phyloP scores from a whole-genome alignment of 208 protist genomes.

The Vickermania spadyakhi region DNA sequence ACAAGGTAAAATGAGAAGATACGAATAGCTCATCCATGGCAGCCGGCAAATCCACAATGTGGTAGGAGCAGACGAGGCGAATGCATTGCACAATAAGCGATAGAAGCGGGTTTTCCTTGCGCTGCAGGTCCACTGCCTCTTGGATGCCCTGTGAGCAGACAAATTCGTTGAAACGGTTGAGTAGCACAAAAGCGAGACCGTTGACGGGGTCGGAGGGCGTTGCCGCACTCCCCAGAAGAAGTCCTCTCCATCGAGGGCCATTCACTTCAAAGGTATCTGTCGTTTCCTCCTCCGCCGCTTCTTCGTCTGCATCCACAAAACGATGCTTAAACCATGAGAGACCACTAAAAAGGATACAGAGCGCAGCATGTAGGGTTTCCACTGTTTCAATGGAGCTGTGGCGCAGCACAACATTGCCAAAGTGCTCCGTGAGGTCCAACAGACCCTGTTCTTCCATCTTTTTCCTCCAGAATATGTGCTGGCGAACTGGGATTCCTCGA shows the following conservation, averaged over 20 bases:
- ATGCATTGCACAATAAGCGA: background rate
- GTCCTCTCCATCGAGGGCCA: conserved; percentile 31
- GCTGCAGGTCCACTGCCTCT: too few relatives aligned
- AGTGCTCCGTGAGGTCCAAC: conserved; percentile 6
- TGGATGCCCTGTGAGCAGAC: background rate
- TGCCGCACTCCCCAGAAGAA: conserved; percentile 23
- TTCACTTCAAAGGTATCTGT: conserved; percentile 33
- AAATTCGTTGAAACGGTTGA: background rate
- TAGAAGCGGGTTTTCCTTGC: too few relatives aligned
- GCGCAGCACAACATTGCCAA: background rate
- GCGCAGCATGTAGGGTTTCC: conserved; percentile 17
- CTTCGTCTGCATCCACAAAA: conserved; percentile 71
- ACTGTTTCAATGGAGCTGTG: conserved; percentile 6
- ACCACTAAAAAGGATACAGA: conserved; percentile 25
- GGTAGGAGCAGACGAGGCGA: background rate
- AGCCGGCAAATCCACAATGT: background rate
- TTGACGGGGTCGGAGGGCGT: background rate
- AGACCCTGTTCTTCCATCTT: conserved; percentile 23
- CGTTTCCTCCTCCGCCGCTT: conserved; percentile 23
- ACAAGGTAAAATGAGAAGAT: conserved; percentile 13
- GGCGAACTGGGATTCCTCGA: conserved; percentile 39
- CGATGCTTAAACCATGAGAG: conserved; percentile 66
- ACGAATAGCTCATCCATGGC: conserved; percentile 12
- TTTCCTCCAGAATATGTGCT: conserved; percentile 38
- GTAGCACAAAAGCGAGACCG: background rate